Evolutionary conservation across 768 basidiomycete genomes (phyloP), one percentile per base, ranked within the genome.

Genomic region (Lactarius pseudohatsudake): DNA sequence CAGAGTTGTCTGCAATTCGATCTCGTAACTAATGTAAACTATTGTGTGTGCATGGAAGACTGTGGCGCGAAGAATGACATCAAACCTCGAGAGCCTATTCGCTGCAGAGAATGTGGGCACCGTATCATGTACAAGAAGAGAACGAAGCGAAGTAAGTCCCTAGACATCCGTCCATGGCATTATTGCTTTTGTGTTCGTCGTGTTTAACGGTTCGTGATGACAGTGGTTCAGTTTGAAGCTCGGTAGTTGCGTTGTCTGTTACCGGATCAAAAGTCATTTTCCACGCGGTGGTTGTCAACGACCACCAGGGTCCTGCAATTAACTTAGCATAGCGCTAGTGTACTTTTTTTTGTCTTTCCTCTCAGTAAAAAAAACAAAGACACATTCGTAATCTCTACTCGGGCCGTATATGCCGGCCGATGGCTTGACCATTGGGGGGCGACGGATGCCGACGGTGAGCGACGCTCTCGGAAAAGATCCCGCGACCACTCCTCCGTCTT

Each of bases 81-180:
- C 75, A 90, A 87, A 77, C 82, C 92, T 9, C 82, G 93, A 66
- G 96, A 98, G 76, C 93, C 94, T 53, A 96, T 98, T 70, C 89
- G 96, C 64, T 98, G 96, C 79, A 84, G 91, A 71, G 94, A 98
- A 75, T 98, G 96, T 74, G 96, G 96, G 3, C 96, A 98, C 77
- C 87, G 96, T 61, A 96, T 98, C 76, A 95, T 98, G 93, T 98
- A 97, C 79, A 98, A 98, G 80, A 97, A 96, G 77, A 81, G 96
- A 73, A 96, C 95, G 28, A 92, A 85, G 74, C 82, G 94, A 82
- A 96, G 96, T 98, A 72, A 75, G 94, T 80, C 22, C 61, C 15
- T 30, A 40, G 62, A 54, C 15, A 26, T 40, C 65, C 57, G 22
- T 40, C 65, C 58, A 11, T 50, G 41, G 6, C 7, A 16, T 53